Evolutionary conservation across 1,139 yeast species (phyloP), one percentile per base, ranked within the genome.

Genomic region (Zygoascus hellenicus): DNA sequence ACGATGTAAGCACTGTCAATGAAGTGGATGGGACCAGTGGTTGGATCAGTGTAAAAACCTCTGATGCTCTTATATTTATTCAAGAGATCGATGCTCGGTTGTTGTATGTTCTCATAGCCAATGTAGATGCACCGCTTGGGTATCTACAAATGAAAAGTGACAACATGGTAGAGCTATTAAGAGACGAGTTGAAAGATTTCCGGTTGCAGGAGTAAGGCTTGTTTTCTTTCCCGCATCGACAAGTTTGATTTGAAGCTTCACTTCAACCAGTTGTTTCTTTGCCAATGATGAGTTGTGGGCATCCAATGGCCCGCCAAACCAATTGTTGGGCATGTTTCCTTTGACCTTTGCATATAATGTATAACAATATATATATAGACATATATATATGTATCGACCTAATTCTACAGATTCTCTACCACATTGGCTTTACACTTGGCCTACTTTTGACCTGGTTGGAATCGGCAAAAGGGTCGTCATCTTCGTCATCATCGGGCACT

Each of bases 401-500:
- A 7, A 22, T 22, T 22, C 26, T 22, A 22, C 26, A 22, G 26
- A 22, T 22, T 22, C 6, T 22, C 13, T 41, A 33, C 44, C 41
- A 38, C 34, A 31, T 34, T 14, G 47, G 47, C 33, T 38, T 45
- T 15, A 39, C 17, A 11, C 34, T 29, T 13, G 43, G 43, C 37
- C 22, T 31, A 19, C 28, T 39, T 10, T 40, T 47, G 2, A 45
- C 51, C 19, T 34, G 78, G 54, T 82, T 70, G 14, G 72, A 68
- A 58, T 84, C 92, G 9, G 84, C 88, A 67, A 84, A 84, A 1
- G 94, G 94, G 64, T 84, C 80, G 48, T 76, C 75, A 3, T 66
- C 73, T 32, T 66, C 63, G 2, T 54, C 60, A 1, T 53, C 59
- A 4, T 48, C 51, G 9, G 45, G 36, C 16, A 34, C 42, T 28